phyloP scores from a whole-genome alignment of 305 asterid genomes.

The Fraxinus baroniana region DNA sequence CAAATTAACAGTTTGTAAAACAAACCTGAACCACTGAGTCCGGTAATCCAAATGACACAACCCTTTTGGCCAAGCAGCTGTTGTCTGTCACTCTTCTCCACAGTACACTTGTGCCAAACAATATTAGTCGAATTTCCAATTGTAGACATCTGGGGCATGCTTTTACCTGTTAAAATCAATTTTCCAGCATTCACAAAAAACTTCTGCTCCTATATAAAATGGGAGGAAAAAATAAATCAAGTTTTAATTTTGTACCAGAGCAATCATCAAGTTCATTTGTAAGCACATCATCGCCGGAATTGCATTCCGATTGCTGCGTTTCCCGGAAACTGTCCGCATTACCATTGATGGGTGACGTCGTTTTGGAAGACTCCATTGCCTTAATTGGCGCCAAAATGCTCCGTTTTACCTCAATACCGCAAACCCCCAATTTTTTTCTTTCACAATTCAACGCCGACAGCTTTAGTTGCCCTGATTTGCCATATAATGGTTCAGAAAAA shows the following conservation, averaged over 20 bases:
- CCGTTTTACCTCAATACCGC: constrained; percentile 38
- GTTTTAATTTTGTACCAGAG: not conserved
- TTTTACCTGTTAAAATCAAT: constrained; percentile 42
- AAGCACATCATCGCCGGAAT: constrained; percentile 27
- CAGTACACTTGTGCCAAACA: constrained; percentile 88
- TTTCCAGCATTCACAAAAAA: not conserved
- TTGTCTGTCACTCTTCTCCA: constrained; percentile 73
- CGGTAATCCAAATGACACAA: constrained; percentile 95
- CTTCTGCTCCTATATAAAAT: not conserved
- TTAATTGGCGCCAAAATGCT: constrained; percentile 48
- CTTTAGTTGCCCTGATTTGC: constrained; percentile 36
- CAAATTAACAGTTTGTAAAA: not conserved
- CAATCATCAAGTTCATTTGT: constrained; percentile 27
- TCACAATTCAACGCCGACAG: not conserved
- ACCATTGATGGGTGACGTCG: constrained; percentile 41
- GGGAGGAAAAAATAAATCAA: not conserved
- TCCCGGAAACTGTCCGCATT: not conserved
- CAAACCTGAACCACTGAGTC: constrained; percentile 98
- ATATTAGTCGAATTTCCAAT: constrained; percentile 74
- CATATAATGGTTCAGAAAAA: constrained; percentile 24
- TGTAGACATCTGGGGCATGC: constrained; percentile 35
- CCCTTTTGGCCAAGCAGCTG: constrained; percentile 92
- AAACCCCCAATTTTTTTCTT: constrained; percentile 32
- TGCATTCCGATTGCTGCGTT: not conserved
- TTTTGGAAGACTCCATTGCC: constrained; percentile 63